These are phyloP conservation scores for Sporothrix pseudoabietina DNA, from an alignment of 2,329 filamentous ascomycete species.

Conservation along the genomic window DNA sequence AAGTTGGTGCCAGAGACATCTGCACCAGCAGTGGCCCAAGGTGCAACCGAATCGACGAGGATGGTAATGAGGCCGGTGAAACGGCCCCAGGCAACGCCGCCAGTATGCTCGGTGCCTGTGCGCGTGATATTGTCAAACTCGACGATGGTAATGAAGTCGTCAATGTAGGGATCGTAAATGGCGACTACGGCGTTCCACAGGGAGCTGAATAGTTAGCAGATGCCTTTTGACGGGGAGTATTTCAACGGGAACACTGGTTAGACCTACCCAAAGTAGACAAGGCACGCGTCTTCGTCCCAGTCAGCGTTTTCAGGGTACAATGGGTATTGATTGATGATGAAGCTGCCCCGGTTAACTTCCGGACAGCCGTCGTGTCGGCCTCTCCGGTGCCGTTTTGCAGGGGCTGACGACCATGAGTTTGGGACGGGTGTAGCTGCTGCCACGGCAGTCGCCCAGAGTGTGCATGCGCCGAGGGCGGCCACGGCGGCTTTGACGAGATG, in stretches of 20 bases:
- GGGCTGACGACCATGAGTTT: background rate
- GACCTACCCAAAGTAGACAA: constrained; percentile 41
- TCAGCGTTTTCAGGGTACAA: constrained; percentile 45
- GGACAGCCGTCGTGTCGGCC: constrained; percentile 31
- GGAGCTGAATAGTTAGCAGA: constrained; percentile 29
- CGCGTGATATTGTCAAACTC: constrained; percentile 40
- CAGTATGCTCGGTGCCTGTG: constrained; percentile 40
- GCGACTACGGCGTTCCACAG: constrained; percentile 43
- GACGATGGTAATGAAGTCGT: constrained; percentile 37
- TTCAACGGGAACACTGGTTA: background rate
- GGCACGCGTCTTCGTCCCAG: constrained; percentile 41
- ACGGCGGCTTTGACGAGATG: background rate
- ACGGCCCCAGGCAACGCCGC: constrained; percentile 44
- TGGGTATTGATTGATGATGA: constrained; percentile 38
- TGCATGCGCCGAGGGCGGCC: background rate
- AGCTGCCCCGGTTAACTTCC: constrained; percentile 35
- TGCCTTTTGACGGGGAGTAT: background rate
- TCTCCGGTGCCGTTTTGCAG: constrained; percentile 12
- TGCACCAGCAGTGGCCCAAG: constrained; percentile 43
- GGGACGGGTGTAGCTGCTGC: background rate
- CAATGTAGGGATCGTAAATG: constrained; percentile 42
- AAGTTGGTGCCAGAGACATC: constrained; percentile 45
- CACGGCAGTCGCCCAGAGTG: background rate
- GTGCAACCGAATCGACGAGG: constrained; percentile 42
- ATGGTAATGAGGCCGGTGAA: constrained; percentile 42